These are phyloP conservation scores for Huntiella moniliformis DNA, from an alignment of 2,329 filamentous ascomycete genomes.

Conservation along the genomic window DNA sequence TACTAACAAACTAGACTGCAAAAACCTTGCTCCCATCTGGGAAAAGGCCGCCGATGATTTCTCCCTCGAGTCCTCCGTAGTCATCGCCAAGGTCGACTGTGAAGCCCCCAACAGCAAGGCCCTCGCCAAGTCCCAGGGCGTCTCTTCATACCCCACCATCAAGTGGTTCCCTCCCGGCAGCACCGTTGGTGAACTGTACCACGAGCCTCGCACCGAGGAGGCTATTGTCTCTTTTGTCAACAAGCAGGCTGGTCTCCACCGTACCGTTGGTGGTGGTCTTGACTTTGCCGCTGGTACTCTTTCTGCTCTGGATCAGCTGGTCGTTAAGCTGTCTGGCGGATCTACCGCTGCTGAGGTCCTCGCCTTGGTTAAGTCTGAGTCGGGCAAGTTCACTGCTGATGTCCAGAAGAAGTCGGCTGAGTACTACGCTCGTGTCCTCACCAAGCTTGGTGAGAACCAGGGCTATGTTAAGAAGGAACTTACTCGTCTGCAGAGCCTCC, in stretches of 20 bases:
- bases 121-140: slow-evolving; percentile 54
- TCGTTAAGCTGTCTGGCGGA: slow-evolving; percentile 53
- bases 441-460: slow-evolving; percentile 63
- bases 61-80: slow-evolving; percentile 53
- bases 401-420: slow-evolving; percentile 60
- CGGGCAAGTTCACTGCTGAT: slow-evolving; percentile 42
- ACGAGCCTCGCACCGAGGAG: slow-evolving; percentile 55
- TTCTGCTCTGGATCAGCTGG: slow-evolving; percentile 54
- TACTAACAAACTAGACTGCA: slow-evolving; percentile 60
- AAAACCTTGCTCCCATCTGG: slow-evolving; percentile 77
- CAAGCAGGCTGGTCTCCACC: slow-evolving; percentile 72
- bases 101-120: slow-evolving; percentile 73
- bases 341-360: slow-evolving; percentile 36
- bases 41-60: slow-evolving; percentile 74
- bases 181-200: slow-evolving; percentile 52
- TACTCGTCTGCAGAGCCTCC: slow-evolving; percentile 55
- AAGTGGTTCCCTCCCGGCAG: slow-evolving; percentile 89
- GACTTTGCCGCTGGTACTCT: slow-evolving; percentile 67
- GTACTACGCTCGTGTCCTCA: slow-evolving; percentile 85
- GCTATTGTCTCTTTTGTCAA: slow-evolving; percentile 71
- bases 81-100: slow-evolving; percentile 90
- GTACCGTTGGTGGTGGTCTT: slow-evolving; percentile 61
- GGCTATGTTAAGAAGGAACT: slow-evolving; percentile 75
- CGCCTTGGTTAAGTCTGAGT: slow-evolving; percentile 53
- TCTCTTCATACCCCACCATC: slow-evolving; percentile 86